phyloP scores from a whole-genome alignment of 106 monocot species.

The Allium fistulosum region DNA sequence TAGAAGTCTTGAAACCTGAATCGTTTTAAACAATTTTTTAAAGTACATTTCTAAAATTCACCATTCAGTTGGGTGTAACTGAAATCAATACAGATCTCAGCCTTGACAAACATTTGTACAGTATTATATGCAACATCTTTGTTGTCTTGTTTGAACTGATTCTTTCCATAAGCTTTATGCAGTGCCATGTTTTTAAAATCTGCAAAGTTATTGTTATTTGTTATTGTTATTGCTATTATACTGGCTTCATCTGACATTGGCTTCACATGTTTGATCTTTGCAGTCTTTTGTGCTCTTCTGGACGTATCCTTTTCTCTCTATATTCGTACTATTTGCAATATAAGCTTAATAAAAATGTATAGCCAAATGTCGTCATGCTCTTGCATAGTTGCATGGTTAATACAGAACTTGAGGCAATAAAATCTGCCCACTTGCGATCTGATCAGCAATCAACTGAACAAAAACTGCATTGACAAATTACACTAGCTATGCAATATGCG shows the following conservation, averaged over 20 bases:
- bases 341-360: neutral
- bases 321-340: neutral
- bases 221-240: neutral
- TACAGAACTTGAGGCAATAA: neutral
- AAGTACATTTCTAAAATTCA: no score
- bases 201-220: no score
- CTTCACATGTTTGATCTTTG: conserved; percentile 13
- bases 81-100: no score
- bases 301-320: conserved; percentile 56
- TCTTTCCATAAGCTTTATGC: no score
- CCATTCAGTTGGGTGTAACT: no score
- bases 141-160: no score
- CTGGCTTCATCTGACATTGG: conserved; percentile 3
- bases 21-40: no score
- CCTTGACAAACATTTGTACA: no score
- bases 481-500: neutral
- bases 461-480: neutral
- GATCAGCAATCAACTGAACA: neutral
- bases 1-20: no score
- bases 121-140: no score
- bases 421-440: neutral
- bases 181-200: no score
- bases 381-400: neutral
- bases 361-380: neutral
- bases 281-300: conserved; percentile 74